phyloP scores from a whole-genome alignment of 768 basidiomycete species.

The Tricholoma flavovirens region DNA sequence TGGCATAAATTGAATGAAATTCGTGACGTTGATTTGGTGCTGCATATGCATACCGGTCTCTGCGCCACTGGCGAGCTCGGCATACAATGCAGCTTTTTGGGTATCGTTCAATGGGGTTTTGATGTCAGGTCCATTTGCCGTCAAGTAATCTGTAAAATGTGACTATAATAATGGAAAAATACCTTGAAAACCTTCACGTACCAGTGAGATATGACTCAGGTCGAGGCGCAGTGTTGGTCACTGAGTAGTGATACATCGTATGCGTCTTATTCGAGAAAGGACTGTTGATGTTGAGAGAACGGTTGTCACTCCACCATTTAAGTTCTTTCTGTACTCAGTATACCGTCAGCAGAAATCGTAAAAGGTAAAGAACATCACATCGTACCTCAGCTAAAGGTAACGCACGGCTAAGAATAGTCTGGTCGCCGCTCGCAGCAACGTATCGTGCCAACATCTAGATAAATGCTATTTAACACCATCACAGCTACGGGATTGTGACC shows the following conservation, averaged over 20 bases:
- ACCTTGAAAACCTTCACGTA: conserved; percentile 19
- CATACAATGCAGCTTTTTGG: conserved; percentile 62
- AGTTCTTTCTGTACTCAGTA: conserved; percentile 56
- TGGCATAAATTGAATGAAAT: background rate
- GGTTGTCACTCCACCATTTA: conserved; percentile 75
- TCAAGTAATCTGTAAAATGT: conserved; percentile 57
- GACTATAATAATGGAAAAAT: conserved; percentile 3
- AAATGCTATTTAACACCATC: background rate
- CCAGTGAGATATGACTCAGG: conserved; percentile 78
- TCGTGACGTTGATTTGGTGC: background rate
- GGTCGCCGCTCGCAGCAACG: conserved; percentile 65
- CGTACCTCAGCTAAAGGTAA: conserved; percentile 78
- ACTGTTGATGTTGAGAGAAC: conserved; percentile 59
- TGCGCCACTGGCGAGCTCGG: conserved; percentile 84
- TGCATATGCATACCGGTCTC: conserved; percentile 53
- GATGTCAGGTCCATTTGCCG: conserved; percentile 61
- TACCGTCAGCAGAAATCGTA: background rate
- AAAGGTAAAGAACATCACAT: background rate
- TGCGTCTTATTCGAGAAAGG: conserved; percentile 66
- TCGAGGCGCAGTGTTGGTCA: conserved; percentile 79
- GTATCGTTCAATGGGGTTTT: conserved; percentile 53
- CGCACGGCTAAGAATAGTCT: conserved; percentile 67
- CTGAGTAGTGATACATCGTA: conserved; percentile 66
- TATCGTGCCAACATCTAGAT: conserved; percentile 86
- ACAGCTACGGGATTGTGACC: background rate